Percentiles rank a stretch among this genome's conserved stretches.
These are phyloP conservation scores for Firmiana major DNA, from an alignment of 345 rosid species.

Conservation along the genomic window DNA sequence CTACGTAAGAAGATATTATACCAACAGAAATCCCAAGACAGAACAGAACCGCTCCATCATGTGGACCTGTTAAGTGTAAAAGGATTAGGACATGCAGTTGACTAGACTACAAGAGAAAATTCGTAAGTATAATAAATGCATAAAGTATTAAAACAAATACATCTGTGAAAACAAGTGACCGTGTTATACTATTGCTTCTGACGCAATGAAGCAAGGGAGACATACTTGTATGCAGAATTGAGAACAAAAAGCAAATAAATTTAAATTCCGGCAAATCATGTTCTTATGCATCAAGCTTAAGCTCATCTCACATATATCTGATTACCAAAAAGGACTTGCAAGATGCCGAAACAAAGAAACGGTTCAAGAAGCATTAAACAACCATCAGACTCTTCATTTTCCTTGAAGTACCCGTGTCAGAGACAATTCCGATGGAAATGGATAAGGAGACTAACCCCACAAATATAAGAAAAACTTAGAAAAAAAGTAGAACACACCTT, in stretches of 20 bases:
- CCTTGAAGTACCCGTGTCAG: background rate
- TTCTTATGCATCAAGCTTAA: background rate
- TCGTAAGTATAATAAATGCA: background rate
- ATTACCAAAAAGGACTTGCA: background rate
- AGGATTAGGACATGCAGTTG: slow-evolving; percentile 16
- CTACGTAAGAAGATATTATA: slow-evolving; percentile 45
- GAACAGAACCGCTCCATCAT: slow-evolving; percentile 39
- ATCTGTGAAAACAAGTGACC: background rate
- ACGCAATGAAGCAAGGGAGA: background rate
- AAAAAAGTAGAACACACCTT: background rate
- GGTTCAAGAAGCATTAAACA: background rate
- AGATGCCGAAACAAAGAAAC: background rate
- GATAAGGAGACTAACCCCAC: background rate
- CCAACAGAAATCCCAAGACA: slow-evolving; percentile 74
- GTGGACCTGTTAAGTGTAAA: slow-evolving; percentile 38
- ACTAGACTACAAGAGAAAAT: slow-evolving; percentile 4
- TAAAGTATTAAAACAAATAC: background rate
- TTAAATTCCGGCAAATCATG: background rate
- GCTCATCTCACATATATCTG: background rate
- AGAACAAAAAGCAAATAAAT: background rate
- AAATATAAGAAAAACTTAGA: background rate
- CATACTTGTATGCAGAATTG: background rate
- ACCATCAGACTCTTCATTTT: background rate
- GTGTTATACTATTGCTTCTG: background rate
- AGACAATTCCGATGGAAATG: background rate